Conservation (phyloP, 2,329 filamentous ascomycete species). For the Ciborinia camelliae region DNA sequence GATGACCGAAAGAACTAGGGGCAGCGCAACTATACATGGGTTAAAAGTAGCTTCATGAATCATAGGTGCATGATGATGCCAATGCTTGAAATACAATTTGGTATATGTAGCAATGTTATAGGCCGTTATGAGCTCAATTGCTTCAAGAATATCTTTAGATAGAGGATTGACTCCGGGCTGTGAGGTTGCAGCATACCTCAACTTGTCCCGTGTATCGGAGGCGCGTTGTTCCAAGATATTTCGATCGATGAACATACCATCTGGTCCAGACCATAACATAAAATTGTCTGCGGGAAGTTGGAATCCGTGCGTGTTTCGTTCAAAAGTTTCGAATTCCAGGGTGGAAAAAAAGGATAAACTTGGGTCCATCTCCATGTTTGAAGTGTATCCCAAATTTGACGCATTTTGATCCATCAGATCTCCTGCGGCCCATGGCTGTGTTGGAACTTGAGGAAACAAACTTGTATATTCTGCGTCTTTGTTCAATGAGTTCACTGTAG, state of each 20-base stretch:
- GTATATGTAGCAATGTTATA: constrained; percentile 31
- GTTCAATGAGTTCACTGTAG: constrained; percentile 27
- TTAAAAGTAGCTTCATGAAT: constrained; percentile 36
- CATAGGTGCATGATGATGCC: constrained; percentile 37
- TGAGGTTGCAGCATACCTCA: constrained; percentile 30
- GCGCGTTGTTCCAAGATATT: constrained; percentile 31
- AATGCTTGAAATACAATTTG: constrained; percentile 37
- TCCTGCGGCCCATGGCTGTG: constrained; percentile 17
- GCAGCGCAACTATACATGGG: constrained; percentile 32
- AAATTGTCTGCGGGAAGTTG: constrained; percentile 29
- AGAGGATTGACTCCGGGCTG: constrained; percentile 26
- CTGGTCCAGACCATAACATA: constrained; percentile 27
- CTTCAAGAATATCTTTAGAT: constrained; percentile 31
- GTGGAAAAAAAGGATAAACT: constrained; percentile 28
- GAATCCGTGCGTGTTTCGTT: constrained; percentile 31
- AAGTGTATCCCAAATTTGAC: constrained; percentile 18
- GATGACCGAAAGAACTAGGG: constrained; percentile 35
- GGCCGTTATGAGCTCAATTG: constrained; percentile 32
- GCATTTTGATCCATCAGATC: not conserved
- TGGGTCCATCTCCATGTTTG: constrained; percentile 23
- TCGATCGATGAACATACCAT: constrained; percentile 25
- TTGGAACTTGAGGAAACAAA: constrained; percentile 21
- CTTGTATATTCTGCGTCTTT: constrained; percentile 18
- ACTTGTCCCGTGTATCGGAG: constrained; percentile 33
- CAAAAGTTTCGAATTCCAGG: constrained; percentile 34